These are phyloP conservation scores for Suillus subluteus DNA, from an alignment of 768 basidiomycete genomes.

Conservation along the genomic window DNA sequence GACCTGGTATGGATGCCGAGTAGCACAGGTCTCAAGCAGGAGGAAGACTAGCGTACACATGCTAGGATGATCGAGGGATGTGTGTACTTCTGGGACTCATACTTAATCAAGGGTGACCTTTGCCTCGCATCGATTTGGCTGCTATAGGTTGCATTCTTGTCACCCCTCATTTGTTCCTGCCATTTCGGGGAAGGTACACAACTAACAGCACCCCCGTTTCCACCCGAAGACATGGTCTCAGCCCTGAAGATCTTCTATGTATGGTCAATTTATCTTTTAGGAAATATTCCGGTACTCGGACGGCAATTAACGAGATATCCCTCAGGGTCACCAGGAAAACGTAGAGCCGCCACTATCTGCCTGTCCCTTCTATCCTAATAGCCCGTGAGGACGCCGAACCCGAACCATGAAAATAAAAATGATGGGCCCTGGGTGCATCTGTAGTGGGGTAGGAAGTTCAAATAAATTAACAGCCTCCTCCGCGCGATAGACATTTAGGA, in stretches of 20 bases:
- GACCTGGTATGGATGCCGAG: conserved; percentile 38
- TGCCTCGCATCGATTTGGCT: not conserved
- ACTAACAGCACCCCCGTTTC: not conserved
- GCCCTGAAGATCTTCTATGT: not conserved
- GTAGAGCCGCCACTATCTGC: not conserved
- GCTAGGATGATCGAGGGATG: not conserved
- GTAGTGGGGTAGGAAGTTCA: not conserved
- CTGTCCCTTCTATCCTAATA: not conserved
- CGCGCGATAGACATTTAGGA: not conserved
- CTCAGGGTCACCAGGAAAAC: conserved; percentile 1
- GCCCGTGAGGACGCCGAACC: too few species aligned
- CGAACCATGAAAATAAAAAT: not conserved
- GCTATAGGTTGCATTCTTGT: not conserved
- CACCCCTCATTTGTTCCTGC: not conserved
- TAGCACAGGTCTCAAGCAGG: conserved; percentile 16
- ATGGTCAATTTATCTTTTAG: not conserved
- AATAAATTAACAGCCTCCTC: not conserved
- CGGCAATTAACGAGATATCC: not conserved
- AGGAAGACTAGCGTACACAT: conserved; percentile 16
- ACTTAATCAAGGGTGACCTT: not conserved
- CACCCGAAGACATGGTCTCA: not conserved
- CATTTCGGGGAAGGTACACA: not conserved
- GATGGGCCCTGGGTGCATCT: not conserved
- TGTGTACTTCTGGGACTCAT: not conserved
- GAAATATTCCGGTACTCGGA: not conserved